Evolutionary conservation across 2,329 filamentous ascomycete species (phyloP), one percentile per base, ranked within the genome.

Genomic region (Lecanosticta acicola): DNA sequence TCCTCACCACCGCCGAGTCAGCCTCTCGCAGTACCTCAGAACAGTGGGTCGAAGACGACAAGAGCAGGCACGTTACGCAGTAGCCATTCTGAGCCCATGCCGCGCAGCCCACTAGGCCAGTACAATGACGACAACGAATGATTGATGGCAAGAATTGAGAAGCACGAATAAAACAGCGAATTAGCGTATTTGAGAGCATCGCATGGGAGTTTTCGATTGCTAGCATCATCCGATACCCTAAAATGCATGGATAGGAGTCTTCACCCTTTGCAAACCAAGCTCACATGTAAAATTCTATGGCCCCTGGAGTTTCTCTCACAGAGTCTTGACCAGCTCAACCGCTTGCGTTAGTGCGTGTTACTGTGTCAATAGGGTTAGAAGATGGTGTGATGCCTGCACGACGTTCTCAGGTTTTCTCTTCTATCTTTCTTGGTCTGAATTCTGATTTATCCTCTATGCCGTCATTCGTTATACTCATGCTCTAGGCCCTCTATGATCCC

Each of bases 71-170:
- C 48, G 9, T 35, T 58, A 24, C 43, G 52, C 14, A 39, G 50
- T n/a, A n/a, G n/a, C 21, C 48, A 54, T 46, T 49, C 36, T 17
- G 56, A 59, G 33, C 38, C 41, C 20, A 56, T 49, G 40, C 24
- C 48, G 2, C 38, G 51, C 24, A 58, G 57, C 46, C 57, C 57
- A 26, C 35, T 59, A 42, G 24, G 24, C 7, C 24, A 29, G 24
- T 29, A 29, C 24, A 29, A 29, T 11, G 7, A 29, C 24, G 11
- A 29, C 24, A 11, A 29, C 11, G 24, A 29, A 29, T 29, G 24
- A 29, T n/a, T n/a, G n/a, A n/a, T n/a, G n/a, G n/a, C n/a, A n/a
- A n/a, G n/a, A n/a, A n/a, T n/a, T 11, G 7, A 29, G 7, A 29
- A 29, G 7, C 7, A 29, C 11, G 24, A 29, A 29, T 29, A 11